Evolutionary conservation across 148 eudicot species (phyloP).

Genomic region (Rhododendron ovatum): DNA sequence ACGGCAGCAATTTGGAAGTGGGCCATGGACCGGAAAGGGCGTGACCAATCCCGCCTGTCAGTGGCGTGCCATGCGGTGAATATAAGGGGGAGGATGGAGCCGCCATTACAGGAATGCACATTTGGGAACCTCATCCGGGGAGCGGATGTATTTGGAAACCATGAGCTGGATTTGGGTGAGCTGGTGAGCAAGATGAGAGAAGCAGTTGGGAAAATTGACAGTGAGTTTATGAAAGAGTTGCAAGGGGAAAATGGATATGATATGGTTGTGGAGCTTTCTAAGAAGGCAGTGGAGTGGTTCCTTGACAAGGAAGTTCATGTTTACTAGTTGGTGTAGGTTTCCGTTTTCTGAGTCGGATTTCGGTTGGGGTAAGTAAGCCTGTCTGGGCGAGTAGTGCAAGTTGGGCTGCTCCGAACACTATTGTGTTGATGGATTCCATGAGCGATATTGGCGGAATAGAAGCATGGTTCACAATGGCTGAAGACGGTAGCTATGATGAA

Average conservation of each 20-base stretch:
- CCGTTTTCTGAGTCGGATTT: constrained; percentile 33
- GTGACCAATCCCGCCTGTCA: neutral
- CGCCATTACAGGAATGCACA: constrained; percentile 16
- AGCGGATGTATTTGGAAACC: neutral
- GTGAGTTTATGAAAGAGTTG: neutral
- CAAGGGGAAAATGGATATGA: constrained; percentile 14
- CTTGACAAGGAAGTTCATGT: constrained; percentile 10
- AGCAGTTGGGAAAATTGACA: constrained; percentile 16
- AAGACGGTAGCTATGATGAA: neutral
- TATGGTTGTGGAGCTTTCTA: neutral
- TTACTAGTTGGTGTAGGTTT: constrained; percentile 42
- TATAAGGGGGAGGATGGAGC: constrained; percentile 27
- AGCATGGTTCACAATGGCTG: constrained; percentile 40
- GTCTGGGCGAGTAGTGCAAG: constrained; percentile 29
- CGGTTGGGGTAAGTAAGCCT: constrained; percentile 44
- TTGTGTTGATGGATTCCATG: constrained; percentile 26
- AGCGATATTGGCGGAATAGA: constrained; percentile 31
- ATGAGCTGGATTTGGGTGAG: constrained; percentile 4
- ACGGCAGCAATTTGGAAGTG: constrained; percentile 35
- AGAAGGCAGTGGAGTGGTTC: neutral
- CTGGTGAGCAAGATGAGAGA: constrained; percentile 16
- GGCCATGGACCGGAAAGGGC: constrained; percentile 2
- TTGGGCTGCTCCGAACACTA: constrained; percentile 11
- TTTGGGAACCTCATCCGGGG: constrained; percentile 28
- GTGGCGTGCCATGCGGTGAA: constrained; percentile 27